Conservation (phyloP, 805 yeast genomes). For the Nakazawaea anatomiae region DNA sequence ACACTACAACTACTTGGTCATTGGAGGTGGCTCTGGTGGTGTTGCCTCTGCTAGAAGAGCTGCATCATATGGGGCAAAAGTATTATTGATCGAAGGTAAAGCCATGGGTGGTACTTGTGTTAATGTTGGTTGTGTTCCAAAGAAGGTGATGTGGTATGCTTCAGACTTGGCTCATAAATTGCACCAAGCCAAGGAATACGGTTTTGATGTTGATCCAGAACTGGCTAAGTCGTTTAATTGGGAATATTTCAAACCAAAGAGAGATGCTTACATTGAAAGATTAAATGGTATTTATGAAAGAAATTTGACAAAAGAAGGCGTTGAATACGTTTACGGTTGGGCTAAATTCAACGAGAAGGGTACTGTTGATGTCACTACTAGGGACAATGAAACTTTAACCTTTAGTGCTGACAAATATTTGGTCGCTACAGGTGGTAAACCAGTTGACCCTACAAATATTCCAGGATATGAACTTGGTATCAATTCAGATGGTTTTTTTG, state of each 20-base stretch:
- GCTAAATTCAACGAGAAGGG: slow-evolving; percentile 71
- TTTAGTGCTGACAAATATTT: slow-evolving; percentile 79
- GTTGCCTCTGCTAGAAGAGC: slow-evolving; percentile 98
- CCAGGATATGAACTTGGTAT: slow-evolving; percentile 82
- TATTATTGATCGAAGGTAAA: slow-evolving; percentile 73
- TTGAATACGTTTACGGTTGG: slow-evolving; percentile 79
- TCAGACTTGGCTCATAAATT: slow-evolving; percentile 79
- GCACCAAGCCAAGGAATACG: slow-evolving; percentile 75
- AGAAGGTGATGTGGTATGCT: slow-evolving; percentile 98
- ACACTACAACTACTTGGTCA: slow-evolving; percentile 87
- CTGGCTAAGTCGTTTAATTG: slow-evolving; percentile 68
- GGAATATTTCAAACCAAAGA: slow-evolving; percentile 73
- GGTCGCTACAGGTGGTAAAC: slow-evolving; percentile 91
- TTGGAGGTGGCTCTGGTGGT: slow-evolving; percentile 99
- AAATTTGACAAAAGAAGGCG: slow-evolving; percentile 84
- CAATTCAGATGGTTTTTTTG: slow-evolving; percentile 88
- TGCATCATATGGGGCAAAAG: slow-evolving; percentile 87
- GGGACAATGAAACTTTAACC: slow-evolving; percentile 46
- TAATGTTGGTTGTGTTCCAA: slow-evolving; percentile 98
- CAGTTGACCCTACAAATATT: slow-evolving; percentile 61
- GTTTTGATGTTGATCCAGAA: slow-evolving; percentile 57
- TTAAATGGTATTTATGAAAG: slow-evolving; percentile 91
- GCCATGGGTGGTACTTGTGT: slow-evolving; percentile 98
- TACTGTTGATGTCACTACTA: slow-evolving; percentile 70
- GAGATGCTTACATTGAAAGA: slow-evolving; percentile 86